Evolutionary conservation across 208 protist species (phyloP), one percentile per base, ranked within the genome.

Genomic region (Entamoeba moshkovskii): DNA sequence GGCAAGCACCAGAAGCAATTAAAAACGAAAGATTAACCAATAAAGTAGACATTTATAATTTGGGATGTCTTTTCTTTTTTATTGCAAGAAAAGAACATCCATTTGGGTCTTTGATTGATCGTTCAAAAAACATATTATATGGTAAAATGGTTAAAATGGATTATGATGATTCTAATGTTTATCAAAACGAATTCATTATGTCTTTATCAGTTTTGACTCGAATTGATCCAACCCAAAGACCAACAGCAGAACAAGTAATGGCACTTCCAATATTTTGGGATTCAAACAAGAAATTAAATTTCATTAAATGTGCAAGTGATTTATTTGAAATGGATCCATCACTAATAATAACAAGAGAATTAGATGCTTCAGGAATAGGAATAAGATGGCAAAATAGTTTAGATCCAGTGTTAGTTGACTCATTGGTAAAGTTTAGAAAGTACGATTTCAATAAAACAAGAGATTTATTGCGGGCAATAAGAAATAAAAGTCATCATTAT

Each of bases 401-500:
- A 11, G 33, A 91, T 3, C 33, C 33, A 38, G 42, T 11, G 25
- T n/a, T 91, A 29, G 38, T 42, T 45, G 66, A 91, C 1, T 45
- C 25, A 91, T 45, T 42, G 16, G 42, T 22, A 38, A 91, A 91
- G 44, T 91, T 91, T 45, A 91, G 66, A 45, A 91, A 91, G n/a
- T 91, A 91, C 29, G 66, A 91, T 45, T 45, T 45, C 44, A 42
- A 91, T 8, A 45, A 11, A 45, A 42, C 66, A 38, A 91, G 38
- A 4, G 33, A 91, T 22, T 91, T 91, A 45, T 45, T 91, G 5
- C 3, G 66, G 44, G 25, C 38, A 11, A 91, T 91, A 45, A 38
- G 66, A 91, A 91, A 91, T 91, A 91, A 91, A 45, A 91, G 38
- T 45, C 66, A 91, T n/a, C 66, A 91, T 16, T 91, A 91, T 45